Evolutionary conservation across 1,284 basidiomycete genomes (phyloP).

Genomic region (Ustilago trichophora): DNA sequence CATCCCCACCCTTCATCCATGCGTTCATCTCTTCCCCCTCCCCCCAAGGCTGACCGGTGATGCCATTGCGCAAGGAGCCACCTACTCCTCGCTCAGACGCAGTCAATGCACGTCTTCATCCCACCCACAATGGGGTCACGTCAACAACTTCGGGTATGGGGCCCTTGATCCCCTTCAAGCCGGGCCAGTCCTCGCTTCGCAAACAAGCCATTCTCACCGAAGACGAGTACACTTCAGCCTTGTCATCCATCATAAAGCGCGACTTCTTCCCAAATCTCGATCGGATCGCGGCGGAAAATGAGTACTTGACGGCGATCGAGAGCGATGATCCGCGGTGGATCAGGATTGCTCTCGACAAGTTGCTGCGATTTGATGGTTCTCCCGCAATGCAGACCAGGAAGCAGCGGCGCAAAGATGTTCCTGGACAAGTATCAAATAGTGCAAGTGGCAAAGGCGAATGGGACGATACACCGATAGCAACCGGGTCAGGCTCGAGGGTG

Average conservation of each 20-base stretch:
- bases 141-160: conserved; percentile 19
- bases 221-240: conserved; percentile 89
- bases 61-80: conserved; percentile 45
- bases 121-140: too few species aligned
- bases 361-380: conserved; percentile 39
- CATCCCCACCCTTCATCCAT: not conserved
- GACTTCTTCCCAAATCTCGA: conserved; percentile 85
- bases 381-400: conserved; percentile 1
- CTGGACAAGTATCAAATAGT: not conserved
- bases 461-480: conserved; percentile 35
- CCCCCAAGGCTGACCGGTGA: too few species aligned
- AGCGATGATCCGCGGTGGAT: conserved; percentile 37
- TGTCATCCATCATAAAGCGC: conserved; percentile 92
- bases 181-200: conserved; percentile 48
- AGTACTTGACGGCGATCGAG: conserved; percentile 58
- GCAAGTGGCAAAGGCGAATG: conserved; percentile 16
- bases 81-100: conserved; percentile 41
- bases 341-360: conserved; percentile 19
- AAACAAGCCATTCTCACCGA: conserved; percentile 70
- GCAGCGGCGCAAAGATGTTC: not conserved
- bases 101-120: conserved; percentile 4
- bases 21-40: too few species aligned
- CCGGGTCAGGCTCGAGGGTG: not conserved
- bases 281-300: conserved; percentile 58
- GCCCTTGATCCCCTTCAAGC: conserved; percentile 35